These are phyloP conservation scores for Styphnolobium japonicum DNA, from an alignment of 306 rosid genomes.

Conservation along the genomic window DNA sequence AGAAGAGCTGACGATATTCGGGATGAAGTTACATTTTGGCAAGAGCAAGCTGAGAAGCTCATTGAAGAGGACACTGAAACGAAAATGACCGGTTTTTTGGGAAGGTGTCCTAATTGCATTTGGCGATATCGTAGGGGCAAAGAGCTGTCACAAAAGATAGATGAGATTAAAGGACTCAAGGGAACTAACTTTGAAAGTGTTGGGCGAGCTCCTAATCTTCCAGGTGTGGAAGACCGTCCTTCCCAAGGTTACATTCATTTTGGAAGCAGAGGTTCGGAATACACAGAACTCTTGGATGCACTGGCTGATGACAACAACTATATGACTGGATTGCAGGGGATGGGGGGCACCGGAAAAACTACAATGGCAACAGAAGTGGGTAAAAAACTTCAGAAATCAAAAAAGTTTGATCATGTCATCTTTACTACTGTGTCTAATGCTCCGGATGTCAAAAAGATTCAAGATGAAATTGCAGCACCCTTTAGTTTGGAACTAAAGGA, in stretches of 20 bases:
- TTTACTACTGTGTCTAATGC: not conserved
- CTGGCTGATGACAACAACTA: not conserved
- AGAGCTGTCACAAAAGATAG: not conserved
- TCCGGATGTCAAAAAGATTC: not conserved
- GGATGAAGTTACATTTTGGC: not conserved
- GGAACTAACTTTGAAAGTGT: not conserved
- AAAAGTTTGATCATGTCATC: not conserved
- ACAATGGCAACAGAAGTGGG: conserved; percentile 8
- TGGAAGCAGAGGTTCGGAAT: not conserved
- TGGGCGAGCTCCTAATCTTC: not conserved
- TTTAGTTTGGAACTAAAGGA: not conserved
- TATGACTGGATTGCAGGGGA: conserved; percentile 13
- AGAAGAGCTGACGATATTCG: not conserved
- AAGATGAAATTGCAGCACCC: conserved; percentile 10
- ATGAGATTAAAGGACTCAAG: not conserved
- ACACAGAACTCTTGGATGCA: not conserved
- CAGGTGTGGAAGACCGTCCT: not conserved
- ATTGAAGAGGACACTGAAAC: not conserved
- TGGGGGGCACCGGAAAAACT: conserved; percentile 28
- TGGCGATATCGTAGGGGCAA: not conserved
- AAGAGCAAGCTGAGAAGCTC: not conserved
- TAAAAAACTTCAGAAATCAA: not conserved
- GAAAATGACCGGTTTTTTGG: not conserved
- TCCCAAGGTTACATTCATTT: not conserved
- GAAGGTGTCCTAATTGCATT: not conserved